phyloP scores from a whole-genome alignment of 495 filamentous ascomycete species.

The Physcia stellaris region DNA sequence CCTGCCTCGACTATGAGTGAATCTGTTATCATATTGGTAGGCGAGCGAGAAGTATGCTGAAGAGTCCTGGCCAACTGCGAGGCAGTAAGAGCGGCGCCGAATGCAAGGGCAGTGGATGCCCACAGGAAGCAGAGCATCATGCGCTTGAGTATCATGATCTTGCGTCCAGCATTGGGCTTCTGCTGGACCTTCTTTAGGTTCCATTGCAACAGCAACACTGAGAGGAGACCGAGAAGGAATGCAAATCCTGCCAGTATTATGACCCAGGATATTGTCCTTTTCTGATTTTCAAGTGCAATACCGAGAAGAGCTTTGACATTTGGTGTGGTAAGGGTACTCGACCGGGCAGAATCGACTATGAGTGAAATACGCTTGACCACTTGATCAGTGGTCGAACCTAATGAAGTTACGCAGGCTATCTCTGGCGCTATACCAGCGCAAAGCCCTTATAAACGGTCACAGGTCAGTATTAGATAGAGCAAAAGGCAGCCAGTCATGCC shows the following conservation, averaged over 20 bases:
- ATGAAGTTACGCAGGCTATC: background rate
- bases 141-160: slow-evolving; percentile 1
- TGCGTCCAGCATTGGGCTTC: slow-evolving; percentile 2
- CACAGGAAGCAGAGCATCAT: slow-evolving; percentile 1
- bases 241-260: background rate
- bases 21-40: background rate
- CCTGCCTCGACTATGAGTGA: slow-evolving; percentile 1
- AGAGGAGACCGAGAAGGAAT: slow-evolving; percentile 3
- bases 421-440: background rate
- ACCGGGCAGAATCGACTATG: slow-evolving; percentile 1
- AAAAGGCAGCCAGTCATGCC: background rate
- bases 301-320: slow-evolving; percentile 1
- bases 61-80: slow-evolving; percentile 1
- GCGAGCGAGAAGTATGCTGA: background rate
- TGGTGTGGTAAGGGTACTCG: background rate
- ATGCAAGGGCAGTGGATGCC: slow-evolving; percentile 1
- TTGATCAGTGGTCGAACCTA: background rate
- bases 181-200: slow-evolving; percentile 1
- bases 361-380: background rate
- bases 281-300: slow-evolving; percentile 1
- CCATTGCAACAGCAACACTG: background rate
- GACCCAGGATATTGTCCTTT: slow-evolving; percentile 1
- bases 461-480: background rate
- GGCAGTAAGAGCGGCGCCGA: slow-evolving; percentile 2
- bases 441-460: background rate